Conservation (phyloP, 116 monocot genomes). For the Posidonia oceanica region DNA sequence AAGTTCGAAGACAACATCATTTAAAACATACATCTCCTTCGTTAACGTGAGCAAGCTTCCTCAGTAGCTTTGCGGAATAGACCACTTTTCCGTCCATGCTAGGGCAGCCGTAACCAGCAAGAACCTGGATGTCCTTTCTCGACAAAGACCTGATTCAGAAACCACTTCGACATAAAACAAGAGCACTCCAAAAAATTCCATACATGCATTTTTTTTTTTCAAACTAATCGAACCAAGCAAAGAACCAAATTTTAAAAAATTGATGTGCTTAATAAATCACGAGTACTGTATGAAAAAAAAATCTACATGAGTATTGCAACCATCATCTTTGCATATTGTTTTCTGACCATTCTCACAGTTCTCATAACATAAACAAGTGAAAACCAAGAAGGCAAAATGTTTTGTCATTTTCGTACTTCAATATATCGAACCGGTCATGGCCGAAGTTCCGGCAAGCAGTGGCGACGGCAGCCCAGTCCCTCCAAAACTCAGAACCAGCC, state of each 20-base stretch:
- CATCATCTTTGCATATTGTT: too few relatives aligned
- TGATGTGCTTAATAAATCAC: too few relatives aligned
- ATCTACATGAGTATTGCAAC: too few relatives aligned
- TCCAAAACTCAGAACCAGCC: conserved; percentile 49
- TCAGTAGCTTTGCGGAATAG: conserved; percentile 88
- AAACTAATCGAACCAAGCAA: not conserved
- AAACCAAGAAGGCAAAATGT: not conserved
- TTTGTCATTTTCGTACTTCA: conserved; percentile 30
- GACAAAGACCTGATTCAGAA: conserved; percentile 47
- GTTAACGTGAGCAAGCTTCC: conserved; percentile 84
- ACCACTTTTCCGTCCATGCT: conserved; percentile 73
- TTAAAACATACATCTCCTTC: conserved; percentile 87
- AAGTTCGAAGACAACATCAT: not conserved
- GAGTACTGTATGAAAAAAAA: too few relatives aligned
- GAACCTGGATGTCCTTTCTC: conserved; percentile 71
- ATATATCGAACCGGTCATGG: conserved; percentile 85
- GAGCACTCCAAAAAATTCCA: not conserved
- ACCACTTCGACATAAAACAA: not conserved
- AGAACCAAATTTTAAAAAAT: not conserved
- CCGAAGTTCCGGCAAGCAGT: conserved; percentile 84
- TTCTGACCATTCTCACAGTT: too few relatives aligned
- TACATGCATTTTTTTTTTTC: not conserved
- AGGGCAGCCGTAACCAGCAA: conserved; percentile 90
- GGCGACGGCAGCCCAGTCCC: conserved; percentile 73
- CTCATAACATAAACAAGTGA: not conserved